Conservation (phyloP, 2,329 filamentous ascomycete species). For the Zymoseptoria tritici region DNA sequence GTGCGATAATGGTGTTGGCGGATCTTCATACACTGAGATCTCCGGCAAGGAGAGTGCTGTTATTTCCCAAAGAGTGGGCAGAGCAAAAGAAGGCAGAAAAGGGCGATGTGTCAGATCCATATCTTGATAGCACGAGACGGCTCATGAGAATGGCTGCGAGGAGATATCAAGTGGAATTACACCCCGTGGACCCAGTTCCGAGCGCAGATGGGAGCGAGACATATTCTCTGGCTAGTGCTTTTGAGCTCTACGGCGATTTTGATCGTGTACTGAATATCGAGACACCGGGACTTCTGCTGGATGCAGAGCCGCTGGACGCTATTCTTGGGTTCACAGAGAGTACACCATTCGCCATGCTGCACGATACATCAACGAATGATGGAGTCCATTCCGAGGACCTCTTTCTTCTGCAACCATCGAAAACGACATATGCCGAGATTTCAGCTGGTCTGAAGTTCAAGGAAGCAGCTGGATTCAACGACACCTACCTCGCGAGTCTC, state of each 20-base stretch:
- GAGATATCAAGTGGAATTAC: slow-evolving; percentile 38
- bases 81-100: slow-evolving; percentile 27
- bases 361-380: slow-evolving; percentile 20
- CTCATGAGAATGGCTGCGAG: slow-evolving; percentile 40
- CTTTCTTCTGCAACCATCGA: slow-evolving; percentile 23
- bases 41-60: slow-evolving; percentile 38
- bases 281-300: slow-evolving; percentile 39
- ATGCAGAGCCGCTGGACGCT: slow-evolving; percentile 40
- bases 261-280: slow-evolving; percentile 40
- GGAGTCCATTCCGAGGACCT: slow-evolving; percentile 30
- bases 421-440: slow-evolving; percentile 13
- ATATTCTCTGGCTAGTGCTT: slow-evolving; percentile 41
- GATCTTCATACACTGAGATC: slow-evolving; percentile 40
- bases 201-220: slow-evolving; percentile 10
- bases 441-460: slow-evolving; percentile 9
- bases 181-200: slow-evolving; percentile 35
- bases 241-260: slow-evolving; percentile 35
- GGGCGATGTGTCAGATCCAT: slow-evolving; percentile 34
- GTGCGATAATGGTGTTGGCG: slow-evolving; percentile 43
- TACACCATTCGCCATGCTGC: slow-evolving; percentile 25
- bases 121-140: slow-evolving; percentile 38
- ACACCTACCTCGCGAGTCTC: slow-evolving; percentile 26
- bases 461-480: slow-evolving; percentile 14
- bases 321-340: slow-evolving; percentile 27
- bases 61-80: slow-evolving; percentile 38